A percentile compares a stretch with the other conserved stretches of the same genome.
phyloP scores from a whole-genome alignment of 2,329 filamentous ascomycete species.

The Aureobasidium sp. region DNA sequence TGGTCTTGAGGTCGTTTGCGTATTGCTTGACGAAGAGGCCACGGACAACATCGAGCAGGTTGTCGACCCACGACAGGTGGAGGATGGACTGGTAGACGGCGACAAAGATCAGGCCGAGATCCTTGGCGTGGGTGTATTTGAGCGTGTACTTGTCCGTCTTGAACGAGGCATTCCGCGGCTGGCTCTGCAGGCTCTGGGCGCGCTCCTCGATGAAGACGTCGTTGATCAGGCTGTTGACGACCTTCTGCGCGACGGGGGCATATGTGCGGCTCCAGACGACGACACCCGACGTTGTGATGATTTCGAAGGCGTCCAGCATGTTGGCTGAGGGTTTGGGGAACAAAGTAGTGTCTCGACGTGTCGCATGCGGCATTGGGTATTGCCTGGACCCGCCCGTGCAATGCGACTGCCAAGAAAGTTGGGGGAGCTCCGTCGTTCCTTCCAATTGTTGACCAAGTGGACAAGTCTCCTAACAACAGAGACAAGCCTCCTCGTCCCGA shows the following conservation, averaged over 20 bases:
- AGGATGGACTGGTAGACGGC: conserved; percentile 94
- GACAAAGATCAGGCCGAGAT: conserved; percentile 90
- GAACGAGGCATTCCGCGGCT: conserved; percentile 58
- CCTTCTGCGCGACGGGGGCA: conserved; percentile 64
- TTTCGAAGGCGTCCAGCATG: conserved; percentile 96
- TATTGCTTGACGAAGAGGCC: conserved; percentile 88
- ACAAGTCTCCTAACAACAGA: no score
- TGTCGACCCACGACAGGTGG: conserved; percentile 93
- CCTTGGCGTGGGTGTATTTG: conserved; percentile 88
- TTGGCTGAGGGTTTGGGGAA: not conserved
- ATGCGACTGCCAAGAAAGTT: not conserved
- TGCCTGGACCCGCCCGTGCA: not conserved
- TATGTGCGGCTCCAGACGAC: conserved; percentile 93
- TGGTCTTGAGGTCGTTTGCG: conserved; percentile 73
- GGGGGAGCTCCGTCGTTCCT: no score
- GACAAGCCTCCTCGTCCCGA: not conserved
- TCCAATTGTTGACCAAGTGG: not conserved
- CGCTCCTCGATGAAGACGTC: conserved; percentile 98
- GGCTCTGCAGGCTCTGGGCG: conserved; percentile 50
- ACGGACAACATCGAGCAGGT: conserved; percentile 88
- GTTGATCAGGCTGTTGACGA: conserved; percentile 90
- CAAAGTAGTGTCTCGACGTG: not conserved
- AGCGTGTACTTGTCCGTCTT: conserved; percentile 88
- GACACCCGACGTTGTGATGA: conserved; percentile 89
- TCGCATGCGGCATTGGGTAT: no score